A percentile compares a stretch with the other conserved stretches of the same genome.
phyloP scores from a whole-genome alignment of 1,284 basidiomycete species.

The Dichomitus squalens region DNA sequence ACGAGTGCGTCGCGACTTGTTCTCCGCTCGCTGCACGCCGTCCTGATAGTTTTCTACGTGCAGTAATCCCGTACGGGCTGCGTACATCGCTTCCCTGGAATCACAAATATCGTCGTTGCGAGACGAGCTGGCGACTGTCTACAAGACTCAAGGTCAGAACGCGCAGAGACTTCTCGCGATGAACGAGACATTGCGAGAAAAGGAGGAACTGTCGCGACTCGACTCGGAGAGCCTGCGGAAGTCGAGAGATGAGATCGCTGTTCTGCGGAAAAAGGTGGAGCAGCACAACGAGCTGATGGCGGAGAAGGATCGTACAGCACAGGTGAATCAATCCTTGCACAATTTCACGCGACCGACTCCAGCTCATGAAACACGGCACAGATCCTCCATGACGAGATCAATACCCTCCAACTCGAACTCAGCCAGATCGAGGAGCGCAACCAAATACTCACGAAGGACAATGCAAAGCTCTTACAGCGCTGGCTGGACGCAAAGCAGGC shows the following conservation, averaged over 20 bases:
- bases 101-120: slow-evolving; percentile 89
- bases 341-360: not conserved
- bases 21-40: slow-evolving; percentile 8
- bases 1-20: slow-evolving; percentile 58
- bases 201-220: slow-evolving; percentile 80
- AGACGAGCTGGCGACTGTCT: slow-evolving; percentile 89
- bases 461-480: slow-evolving; percentile 90
- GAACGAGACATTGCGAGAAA: slow-evolving; percentile 92
- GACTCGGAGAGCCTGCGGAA: slow-evolving; percentile 79
- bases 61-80: slow-evolving; percentile 77
- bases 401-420: slow-evolving; percentile 87
- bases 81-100: slow-evolving; percentile 90
- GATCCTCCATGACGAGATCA: slow-evolving; percentile 95
- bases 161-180: slow-evolving; percentile 90
- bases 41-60: slow-evolving; percentile 4
- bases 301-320: slow-evolving; percentile 88
- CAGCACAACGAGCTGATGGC: slow-evolving; percentile 84
- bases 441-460: slow-evolving; percentile 84
- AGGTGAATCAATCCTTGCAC: slow-evolving; percentile 51
- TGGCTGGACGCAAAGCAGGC: slow-evolving; percentile 95
- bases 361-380: slow-evolving; percentile 33
- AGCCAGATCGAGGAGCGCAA: slow-evolving; percentile 89
- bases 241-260: slow-evolving; percentile 69
- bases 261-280: slow-evolving; percentile 76
- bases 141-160: slow-evolving; percentile 96